These are phyloP conservation scores for Cladochytrium replicatum DNA, from an alignment of 192 early-diverging fungal species.

Conservation along the genomic window DNA sequence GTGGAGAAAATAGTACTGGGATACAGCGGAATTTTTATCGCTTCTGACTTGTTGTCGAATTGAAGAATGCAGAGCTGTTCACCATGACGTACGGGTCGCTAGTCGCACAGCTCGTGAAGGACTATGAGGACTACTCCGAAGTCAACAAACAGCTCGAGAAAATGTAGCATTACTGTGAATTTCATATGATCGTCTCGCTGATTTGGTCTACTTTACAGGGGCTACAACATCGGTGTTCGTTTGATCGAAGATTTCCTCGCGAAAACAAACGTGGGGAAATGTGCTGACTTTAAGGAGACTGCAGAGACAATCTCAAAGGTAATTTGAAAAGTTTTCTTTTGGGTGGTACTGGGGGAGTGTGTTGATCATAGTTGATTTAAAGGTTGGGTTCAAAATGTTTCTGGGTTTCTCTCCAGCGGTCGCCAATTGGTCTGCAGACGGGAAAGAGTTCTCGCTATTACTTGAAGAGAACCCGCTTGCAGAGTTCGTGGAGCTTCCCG, in stretches of 20 bases:
- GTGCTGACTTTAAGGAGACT: constrained; percentile 81
- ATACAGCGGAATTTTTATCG: neutral
- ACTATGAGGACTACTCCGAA: constrained; percentile 80
- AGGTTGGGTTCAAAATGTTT: constrained; percentile 94
- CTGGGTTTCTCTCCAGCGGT: constrained; percentile 81
- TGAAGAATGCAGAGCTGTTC: constrained; percentile 83
- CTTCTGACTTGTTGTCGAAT: neutral
- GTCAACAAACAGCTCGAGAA: constrained; percentile 97
- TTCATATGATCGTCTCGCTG: neutral
- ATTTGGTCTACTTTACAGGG: constrained; percentile 42
- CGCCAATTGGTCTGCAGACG: constrained; percentile 70
- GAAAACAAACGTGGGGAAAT: constrained; percentile 64
- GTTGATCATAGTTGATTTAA: neutral
- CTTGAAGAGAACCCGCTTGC: constrained; percentile 94
- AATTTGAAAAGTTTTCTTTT: too few relatives aligned
- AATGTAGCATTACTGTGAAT: constrained; percentile 51
- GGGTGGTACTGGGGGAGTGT: too few relatives aligned
- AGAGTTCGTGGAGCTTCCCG: constrained; percentile 96
- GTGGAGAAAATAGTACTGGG: constrained; percentile 72
- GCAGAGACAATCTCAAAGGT: constrained; percentile 94
- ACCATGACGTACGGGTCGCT: constrained; percentile 96
- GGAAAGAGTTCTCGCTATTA: constrained; percentile 84
- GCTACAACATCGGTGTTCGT: constrained; percentile 93
- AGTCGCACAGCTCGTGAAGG: constrained; percentile 87
- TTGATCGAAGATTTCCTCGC: constrained; percentile 96